phyloP scores from a whole-genome alignment of 495 filamentous ascomycete species.

The Stereocaulon alpinum region DNA sequence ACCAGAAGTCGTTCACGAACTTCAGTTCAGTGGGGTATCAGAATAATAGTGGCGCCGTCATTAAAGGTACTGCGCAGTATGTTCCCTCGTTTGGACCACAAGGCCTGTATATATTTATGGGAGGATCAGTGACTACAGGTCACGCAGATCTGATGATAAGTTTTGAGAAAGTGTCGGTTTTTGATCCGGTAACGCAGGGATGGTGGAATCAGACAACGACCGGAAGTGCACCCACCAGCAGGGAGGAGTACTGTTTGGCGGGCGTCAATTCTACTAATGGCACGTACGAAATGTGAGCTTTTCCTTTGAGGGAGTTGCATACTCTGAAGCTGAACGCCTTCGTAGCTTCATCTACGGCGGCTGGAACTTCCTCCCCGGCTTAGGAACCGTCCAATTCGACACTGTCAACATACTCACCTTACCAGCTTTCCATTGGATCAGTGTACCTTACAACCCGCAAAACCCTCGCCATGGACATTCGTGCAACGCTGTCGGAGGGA shows the following conservation, averaged over 20 bases:
- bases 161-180: constrained; percentile 7
- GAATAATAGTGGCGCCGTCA: neutral
- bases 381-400: constrained; percentile 2
- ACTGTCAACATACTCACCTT: constrained; percentile 29
- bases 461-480: constrained; percentile 10
- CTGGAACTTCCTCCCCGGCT: neutral
- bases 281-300: constrained; percentile 15
- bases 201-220: constrained; percentile 21
- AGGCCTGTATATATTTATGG: constrained; percentile 12
- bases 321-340: neutral
- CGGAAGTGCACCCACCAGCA: constrained; percentile 5
- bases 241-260: constrained; percentile 8
- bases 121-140: neutral
- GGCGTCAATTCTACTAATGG: constrained; percentile 10
- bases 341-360: constrained; percentile 14
- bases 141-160: neutral
- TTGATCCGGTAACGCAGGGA: constrained; percentile 1
- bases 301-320: neutral
- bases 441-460: constrained; percentile 16
- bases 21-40: neutral
- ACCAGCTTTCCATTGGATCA: constrained; percentile 36
- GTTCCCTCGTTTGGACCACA: constrained; percentile 14
- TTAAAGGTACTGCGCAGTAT: constrained; percentile 8
- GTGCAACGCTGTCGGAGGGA: constrained; percentile 16
- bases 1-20: constrained; percentile 1